A percentile compares a stretch with the other conserved stretches of the same genome.
Conservation (phyloP, 495 filamentous ascomycete species). For the Penicillium ochrochloron region DNA sequence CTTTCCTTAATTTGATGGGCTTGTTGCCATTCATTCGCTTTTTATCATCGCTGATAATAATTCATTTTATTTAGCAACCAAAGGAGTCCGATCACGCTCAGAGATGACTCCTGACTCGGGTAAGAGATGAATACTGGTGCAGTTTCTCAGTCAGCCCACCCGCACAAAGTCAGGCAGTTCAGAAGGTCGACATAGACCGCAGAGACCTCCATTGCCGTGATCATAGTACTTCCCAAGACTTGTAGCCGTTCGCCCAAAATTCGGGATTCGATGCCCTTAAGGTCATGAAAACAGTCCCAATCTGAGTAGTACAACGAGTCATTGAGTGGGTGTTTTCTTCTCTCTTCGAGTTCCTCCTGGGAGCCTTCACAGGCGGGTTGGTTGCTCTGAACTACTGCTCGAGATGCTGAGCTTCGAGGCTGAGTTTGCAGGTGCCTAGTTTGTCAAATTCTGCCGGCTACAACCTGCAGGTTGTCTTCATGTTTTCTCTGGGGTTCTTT, state of each 20-base stretch:
- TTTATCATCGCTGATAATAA: slow-evolving; percentile 10
- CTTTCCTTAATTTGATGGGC: slow-evolving; percentile 5
- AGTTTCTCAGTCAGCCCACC: neutral
- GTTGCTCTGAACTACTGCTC: no score
- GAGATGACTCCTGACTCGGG: neutral
- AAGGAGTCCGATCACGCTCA: slow-evolving; percentile 7
- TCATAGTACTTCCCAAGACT: neutral
- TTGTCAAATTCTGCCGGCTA: no score
- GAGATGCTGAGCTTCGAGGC: no score
- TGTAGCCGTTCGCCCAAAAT: neutral
- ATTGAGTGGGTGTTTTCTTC: no score
- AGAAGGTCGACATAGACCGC: neutral
- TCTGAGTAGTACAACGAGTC: neutral
- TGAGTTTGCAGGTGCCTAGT: no score
- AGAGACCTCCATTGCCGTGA: neutral
- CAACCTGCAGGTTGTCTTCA: no score
- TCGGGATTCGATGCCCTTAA: neutral
- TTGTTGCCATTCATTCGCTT: slow-evolving; percentile 8
- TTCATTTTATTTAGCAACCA: slow-evolving; percentile 11
- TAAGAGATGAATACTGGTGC: neutral
- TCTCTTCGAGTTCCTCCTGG: no score
- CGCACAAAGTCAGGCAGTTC: neutral
- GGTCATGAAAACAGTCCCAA: neutral
- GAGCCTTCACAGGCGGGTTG: no score
- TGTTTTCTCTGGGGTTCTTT: no score